These are phyloP conservation scores for Cyclostephanos invisitatus DNA, from an alignment of 108 stramenopile genomes.

Conservation along the genomic window DNA sequence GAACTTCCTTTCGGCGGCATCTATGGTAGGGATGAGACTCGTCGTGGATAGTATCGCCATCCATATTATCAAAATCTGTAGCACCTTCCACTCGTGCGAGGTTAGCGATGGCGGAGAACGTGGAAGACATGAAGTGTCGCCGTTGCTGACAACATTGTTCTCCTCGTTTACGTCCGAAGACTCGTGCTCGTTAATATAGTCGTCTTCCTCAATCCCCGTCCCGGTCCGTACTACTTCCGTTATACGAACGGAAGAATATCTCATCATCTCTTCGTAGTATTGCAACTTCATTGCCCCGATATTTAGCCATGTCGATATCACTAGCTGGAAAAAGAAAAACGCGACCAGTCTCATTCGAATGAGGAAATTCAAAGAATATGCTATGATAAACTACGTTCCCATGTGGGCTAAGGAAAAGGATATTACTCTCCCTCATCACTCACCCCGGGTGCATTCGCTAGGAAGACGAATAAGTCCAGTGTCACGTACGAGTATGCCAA, in stretches of 20 bases:
- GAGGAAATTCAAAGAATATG: background rate
- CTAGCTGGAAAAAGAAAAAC: slow-evolving; percentile 41
- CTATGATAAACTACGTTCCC: background rate
- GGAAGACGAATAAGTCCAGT: slow-evolving; percentile 69
- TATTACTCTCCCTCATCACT: background rate
- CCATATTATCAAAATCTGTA: slow-evolving; percentile 30
- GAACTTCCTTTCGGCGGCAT: slow-evolving; percentile 25
- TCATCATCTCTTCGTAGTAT: slow-evolving; percentile 50
- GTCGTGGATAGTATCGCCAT: slow-evolving; percentile 31
- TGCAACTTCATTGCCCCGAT: slow-evolving; percentile 69
- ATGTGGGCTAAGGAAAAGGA: background rate
- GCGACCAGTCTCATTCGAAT: slow-evolving; percentile 17
- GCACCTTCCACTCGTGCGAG: slow-evolving; percentile 33
- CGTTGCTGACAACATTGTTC: background rate
- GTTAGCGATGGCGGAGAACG: slow-evolving; percentile 21
- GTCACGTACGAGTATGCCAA: slow-evolving; percentile 55
- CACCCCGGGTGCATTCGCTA: slow-evolving; percentile 67
- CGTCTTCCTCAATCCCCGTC: background rate
- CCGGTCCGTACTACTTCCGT: background rate
- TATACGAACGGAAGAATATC: slow-evolving; percentile 22
- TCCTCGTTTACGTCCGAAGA: slow-evolving; percentile 3
- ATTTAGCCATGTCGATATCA: slow-evolving; percentile 66
- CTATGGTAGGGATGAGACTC: slow-evolving; percentile 18
- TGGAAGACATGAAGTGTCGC: background rate
- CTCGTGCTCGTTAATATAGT: slow-evolving; percentile 5